A percentile compares a stretch with the other conserved stretches of the same genome.
Evolutionary conservation across 2,329 filamentous ascomycete species (phyloP).

Genomic region (Cryphonectria japonica): DNA sequence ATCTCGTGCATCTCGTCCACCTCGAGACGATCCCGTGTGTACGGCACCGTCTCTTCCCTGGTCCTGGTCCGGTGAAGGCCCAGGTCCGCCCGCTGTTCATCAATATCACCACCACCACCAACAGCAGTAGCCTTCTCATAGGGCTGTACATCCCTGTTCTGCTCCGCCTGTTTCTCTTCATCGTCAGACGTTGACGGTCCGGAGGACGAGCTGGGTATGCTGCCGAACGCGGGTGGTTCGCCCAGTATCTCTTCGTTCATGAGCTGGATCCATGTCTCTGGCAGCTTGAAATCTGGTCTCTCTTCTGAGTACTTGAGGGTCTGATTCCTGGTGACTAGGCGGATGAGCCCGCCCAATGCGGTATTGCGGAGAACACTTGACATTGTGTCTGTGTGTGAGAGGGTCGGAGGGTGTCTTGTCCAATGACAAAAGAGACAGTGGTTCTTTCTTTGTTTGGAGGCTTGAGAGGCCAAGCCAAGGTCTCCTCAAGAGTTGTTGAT

Average conservation of each 20-base stretch:
- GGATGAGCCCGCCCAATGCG: conserved; percentile 37
- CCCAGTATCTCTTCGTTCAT: conserved; percentile 71
- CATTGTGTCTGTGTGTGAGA: not conserved
- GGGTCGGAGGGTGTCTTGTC: too few species aligned
- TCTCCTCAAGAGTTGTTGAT: not conserved
- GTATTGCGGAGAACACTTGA: conserved; percentile 31
- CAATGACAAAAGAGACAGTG: not conserved
- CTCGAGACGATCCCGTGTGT: conserved; percentile 34
- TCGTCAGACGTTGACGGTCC: conserved; percentile 29
- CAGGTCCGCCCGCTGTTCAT: conserved; percentile 16
- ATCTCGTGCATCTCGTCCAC: conserved; percentile 34
- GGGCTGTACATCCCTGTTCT: conserved; percentile 28
- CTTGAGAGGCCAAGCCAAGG: not conserved
- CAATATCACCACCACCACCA: conserved; percentile 3
- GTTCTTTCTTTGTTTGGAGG: not conserved
- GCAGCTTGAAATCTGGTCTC: conserved; percentile 65
- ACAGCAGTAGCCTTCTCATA: conserved; percentile 20
- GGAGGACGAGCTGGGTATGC: conserved; percentile 17
- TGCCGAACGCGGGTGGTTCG: conserved; percentile 25
- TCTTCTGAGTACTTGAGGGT: conserved; percentile 66
- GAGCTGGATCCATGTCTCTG: conserved; percentile 67
- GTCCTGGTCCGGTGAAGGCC: conserved; percentile 32
- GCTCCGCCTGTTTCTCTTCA: conserved; percentile 33
- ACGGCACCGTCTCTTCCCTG: conserved; percentile 34
- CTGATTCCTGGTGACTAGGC: conserved; percentile 36